phyloP scores from a whole-genome alignment of 2,329 filamentous ascomycete species.

The Verticillium nubilum region DNA sequence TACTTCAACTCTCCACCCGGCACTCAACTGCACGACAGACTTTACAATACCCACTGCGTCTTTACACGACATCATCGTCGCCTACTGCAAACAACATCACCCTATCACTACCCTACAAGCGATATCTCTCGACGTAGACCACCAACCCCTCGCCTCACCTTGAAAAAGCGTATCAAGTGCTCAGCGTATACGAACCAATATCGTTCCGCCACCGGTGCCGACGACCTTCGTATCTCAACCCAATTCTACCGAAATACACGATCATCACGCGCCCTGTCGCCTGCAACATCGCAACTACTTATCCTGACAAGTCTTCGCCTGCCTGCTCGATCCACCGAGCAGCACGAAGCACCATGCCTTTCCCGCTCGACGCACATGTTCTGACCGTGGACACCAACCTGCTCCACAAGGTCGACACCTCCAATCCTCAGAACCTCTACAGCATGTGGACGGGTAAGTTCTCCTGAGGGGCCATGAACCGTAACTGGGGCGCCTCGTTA shows the following conservation, averaged over 20 bases:
- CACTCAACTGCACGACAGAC: not conserved
- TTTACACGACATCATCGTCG: not conserved
- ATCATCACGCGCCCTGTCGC: slow-evolving; percentile 7
- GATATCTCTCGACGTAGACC: not conserved
- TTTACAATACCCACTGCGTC: not conserved
- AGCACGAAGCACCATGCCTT: slow-evolving; percentile 61
- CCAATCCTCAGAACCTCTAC: slow-evolving; percentile 87
- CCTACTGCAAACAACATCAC: not conserved
- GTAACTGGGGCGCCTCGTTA: slow-evolving; percentile 3
- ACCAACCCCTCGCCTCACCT: not conserved
- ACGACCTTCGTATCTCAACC: not conserved
- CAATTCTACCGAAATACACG: not conserved
- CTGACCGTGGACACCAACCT: slow-evolving; percentile 86
- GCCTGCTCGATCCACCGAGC: slow-evolving; percentile 20
- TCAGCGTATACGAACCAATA: not conserved
- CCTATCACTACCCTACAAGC: not conserved
- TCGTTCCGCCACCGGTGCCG: not conserved
- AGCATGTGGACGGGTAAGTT: slow-evolving; percentile 93
- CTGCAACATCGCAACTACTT: slow-evolving; percentile 15
- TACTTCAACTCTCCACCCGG: slow-evolving; percentile 12
- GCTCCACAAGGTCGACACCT: slow-evolving; percentile 91
- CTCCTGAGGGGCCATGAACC: slow-evolving; percentile 1
- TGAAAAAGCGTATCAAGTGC: not conserved
- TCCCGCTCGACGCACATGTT: slow-evolving; percentile 76
- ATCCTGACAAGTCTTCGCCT: slow-evolving; percentile 3